Percentiles rank a stretch among this genome's conserved stretches.
These are phyloP conservation scores for Starmerella floricola DNA, from an alignment of 805 yeast genomes.

Conservation along the genomic window DNA sequence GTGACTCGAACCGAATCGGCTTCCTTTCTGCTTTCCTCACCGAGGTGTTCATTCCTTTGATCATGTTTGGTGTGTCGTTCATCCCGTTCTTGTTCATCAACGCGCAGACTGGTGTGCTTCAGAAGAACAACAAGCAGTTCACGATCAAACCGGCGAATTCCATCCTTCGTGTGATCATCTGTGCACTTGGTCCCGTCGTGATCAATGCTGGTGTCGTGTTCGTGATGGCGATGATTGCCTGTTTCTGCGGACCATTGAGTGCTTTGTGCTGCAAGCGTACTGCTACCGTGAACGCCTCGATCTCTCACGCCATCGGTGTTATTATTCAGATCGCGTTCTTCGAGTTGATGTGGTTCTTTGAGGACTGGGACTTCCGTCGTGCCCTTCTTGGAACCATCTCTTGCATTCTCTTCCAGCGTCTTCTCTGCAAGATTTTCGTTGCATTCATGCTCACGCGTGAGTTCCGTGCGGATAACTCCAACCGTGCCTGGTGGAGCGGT, in stretches of 20 bases:
- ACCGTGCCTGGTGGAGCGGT: constrained; percentile 99
- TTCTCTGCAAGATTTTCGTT: constrained; percentile 74
- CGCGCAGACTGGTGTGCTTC: constrained; percentile 68
- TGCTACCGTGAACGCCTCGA: constrained; percentile 87
- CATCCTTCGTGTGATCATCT: constrained; percentile 45
- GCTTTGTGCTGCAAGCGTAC: constrained; percentile 95
- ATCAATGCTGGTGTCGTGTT: constrained; percentile 76
- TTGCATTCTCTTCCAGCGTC: constrained; percentile 75
- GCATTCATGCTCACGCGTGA: constrained; percentile 77
- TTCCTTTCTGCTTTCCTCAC: constrained; percentile 66
- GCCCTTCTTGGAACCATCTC: constrained; percentile 79
- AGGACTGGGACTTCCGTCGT: constrained; percentile 80
- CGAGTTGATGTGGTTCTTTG: constrained; percentile 93
- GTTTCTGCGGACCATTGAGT: constrained; percentile 95
- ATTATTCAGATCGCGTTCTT: constrained; percentile 75
- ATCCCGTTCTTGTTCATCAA: constrained; percentile 71
- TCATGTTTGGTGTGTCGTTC: constrained; percentile 56
- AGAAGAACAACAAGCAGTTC: constrained; percentile 19
- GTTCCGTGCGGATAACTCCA: constrained; percentile 87
- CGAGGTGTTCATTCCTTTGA: constrained; percentile 62
- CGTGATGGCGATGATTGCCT: constrained; percentile 68
- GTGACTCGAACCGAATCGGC: constrained; percentile 63
- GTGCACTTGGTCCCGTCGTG: constrained; percentile 76
- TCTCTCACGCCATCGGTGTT: constrained; percentile 93
- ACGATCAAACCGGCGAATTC: constrained; percentile 40